A percentile compares a stretch with the other conserved stretches of the same genome.
These are phyloP conservation scores for Dalbergia oliveri DNA, from an alignment of 306 rosid genomes.

Conservation along the genomic window DNA sequence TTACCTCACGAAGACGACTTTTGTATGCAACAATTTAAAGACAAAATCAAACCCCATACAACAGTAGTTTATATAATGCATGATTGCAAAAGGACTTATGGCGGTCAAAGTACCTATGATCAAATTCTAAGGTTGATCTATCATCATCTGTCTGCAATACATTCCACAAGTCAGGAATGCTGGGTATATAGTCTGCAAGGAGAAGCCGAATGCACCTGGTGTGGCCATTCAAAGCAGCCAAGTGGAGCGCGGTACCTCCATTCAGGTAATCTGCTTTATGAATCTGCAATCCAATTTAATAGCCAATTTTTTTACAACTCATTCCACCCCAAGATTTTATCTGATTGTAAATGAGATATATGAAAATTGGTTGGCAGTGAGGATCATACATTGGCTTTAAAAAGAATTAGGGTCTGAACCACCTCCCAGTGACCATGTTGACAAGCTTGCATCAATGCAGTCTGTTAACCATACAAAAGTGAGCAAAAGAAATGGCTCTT, in stretches of 20 bases:
- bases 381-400: constrained; percentile 74
- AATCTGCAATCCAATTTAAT: constrained; percentile 65
- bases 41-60: constrained; percentile 43
- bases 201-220: constrained; percentile 85
- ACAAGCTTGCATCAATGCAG: constrained; percentile 99
- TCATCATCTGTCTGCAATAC: constrained; percentile 52
- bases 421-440: constrained; percentile 99
- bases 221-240: constrained; percentile 96
- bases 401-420: constrained; percentile 78
- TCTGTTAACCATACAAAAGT: constrained; percentile 61
- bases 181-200: constrained; percentile 86
- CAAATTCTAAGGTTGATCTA: constrained; percentile 65
- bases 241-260: constrained; percentile 95
- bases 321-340: constrained; percentile 10
- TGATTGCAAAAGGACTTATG: constrained; percentile 36
- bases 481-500: constrained; percentile 20
- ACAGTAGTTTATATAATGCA: constrained; percentile 31
- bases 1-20: constrained; percentile 77
- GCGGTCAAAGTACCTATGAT: constrained; percentile 63
- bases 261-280: constrained; percentile 91
- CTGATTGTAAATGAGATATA: constrained; percentile 1
- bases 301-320: constrained; percentile 25
- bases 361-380: constrained; percentile 29
- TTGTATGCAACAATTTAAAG: constrained; percentile 40
- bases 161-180: constrained; percentile 72